Percentiles rank a stretch among this genome's conserved stretches.
Conservation (phyloP, 177 flowering plant species). For the Vitis hybrid region DNA sequence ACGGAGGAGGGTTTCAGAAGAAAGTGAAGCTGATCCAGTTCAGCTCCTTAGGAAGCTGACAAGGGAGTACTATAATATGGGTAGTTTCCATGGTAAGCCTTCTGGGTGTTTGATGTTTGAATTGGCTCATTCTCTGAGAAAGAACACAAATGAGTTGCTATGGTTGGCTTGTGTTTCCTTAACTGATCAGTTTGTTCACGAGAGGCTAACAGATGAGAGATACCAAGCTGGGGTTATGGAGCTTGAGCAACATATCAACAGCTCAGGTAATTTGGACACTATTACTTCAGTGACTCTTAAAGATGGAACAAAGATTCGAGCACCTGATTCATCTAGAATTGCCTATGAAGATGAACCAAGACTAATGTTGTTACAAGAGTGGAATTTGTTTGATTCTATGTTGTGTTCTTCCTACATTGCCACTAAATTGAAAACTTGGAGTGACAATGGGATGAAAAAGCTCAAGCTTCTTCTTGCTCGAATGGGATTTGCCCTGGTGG, state of each 20-base stretch:
- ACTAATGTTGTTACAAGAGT: conserved; percentile 84
- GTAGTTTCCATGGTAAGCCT: conserved; percentile 91
- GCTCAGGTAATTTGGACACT: conserved; percentile 79
- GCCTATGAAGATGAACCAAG: conserved; percentile 92
- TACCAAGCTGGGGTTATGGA: conserved; percentile 91
- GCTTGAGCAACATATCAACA: conserved; percentile 89
- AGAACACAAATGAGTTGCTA: conserved; percentile 87
- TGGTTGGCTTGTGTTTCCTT: conserved; percentile 97
- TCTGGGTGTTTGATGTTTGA: conserved; percentile 95
- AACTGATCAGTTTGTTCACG: conserved; percentile 94
- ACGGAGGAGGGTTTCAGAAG: conserved; percentile 43
- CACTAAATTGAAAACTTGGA: conserved; percentile 93
- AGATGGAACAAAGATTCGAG: conserved; percentile 86
- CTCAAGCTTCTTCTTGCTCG: conserved; percentile 82
- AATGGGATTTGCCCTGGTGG: conserved; percentile 92
- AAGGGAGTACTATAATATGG: conserved; percentile 72
- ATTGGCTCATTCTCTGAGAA: conserved; percentile 67
- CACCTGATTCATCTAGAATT: conserved; percentile 81
- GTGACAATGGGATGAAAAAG: conserved; percentile 90
- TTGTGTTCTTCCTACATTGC: conserved; percentile 92
- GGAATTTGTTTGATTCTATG: conserved; percentile 97
- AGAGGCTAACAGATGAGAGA: conserved; percentile 87
- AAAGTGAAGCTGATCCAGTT: conserved; percentile 50
- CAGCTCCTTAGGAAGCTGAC: conserved; percentile 59
- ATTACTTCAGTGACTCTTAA: conserved; percentile 80